Percentiles rank a stretch among this genome's conserved stretches.
phyloP scores from a whole-genome alignment of 208 protist species.

The Leishmania aethiopica region DNA sequence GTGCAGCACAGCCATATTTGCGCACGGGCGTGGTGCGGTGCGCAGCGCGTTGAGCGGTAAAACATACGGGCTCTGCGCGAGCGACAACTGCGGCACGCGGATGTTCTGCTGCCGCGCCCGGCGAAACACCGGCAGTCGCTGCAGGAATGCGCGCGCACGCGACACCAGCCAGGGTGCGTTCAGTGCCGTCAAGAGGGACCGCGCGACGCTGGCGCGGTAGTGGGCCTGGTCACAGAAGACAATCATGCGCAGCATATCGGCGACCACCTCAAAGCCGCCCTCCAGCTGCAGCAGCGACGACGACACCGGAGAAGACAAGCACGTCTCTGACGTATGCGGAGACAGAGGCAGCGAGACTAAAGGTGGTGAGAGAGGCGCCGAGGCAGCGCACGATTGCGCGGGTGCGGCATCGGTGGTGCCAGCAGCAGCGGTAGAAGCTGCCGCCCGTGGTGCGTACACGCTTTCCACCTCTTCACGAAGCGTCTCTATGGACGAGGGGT shows the following conservation, averaged over 20 bases:
- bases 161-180: constrained; percentile 20
- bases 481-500: constrained; percentile 5
- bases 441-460: constrained; percentile 25
- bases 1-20: constrained; percentile 48
- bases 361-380: not conserved
- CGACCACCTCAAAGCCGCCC: constrained; percentile 38
- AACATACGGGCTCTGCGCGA: constrained; percentile 32
- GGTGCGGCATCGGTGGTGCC: not conserved
- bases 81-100: constrained; percentile 39
- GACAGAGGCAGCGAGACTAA: not conserved
- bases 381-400: not conserved
- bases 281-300: not conserved
- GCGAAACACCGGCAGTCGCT: constrained; percentile 49
- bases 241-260: constrained; percentile 78
- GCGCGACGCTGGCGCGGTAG: constrained; percentile 58
- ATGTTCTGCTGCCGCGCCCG: constrained; percentile 10
- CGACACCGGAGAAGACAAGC: not conserved
- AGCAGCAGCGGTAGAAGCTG: not conserved
- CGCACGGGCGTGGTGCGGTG: constrained; percentile 33
- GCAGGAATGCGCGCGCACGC: constrained; percentile 41
- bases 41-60: constrained; percentile 17
- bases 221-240: constrained; percentile 80
- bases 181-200: constrained; percentile 51
- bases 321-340: not conserved
- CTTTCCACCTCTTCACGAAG: constrained; percentile 20